These are phyloP conservation scores for Areca catechu DNA, from an alignment of 176 grass and related monocot genomes.

Conservation along the genomic window DNA sequence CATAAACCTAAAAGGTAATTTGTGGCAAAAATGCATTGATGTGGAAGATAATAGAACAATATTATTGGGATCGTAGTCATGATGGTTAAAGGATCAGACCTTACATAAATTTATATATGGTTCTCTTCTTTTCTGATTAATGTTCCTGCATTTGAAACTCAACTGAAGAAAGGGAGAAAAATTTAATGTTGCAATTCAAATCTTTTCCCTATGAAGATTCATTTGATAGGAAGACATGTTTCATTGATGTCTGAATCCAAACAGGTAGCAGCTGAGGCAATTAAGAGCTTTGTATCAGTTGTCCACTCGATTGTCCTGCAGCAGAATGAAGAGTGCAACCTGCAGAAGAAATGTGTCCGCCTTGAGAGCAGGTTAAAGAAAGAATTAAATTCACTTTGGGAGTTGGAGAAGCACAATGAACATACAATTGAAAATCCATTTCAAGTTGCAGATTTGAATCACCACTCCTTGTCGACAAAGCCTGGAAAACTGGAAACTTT, in stretches of 20 bases:
- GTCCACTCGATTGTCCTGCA: slow-evolving; percentile 67
- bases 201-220: too few species aligned
- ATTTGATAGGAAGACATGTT: not conserved
- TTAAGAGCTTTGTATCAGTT: slow-evolving; percentile 65
- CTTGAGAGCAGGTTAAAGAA: slow-evolving; percentile 62
- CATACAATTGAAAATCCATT: slow-evolving; percentile 24
- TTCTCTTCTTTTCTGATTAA: too few species aligned
- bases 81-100: too few species aligned
- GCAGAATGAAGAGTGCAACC: slow-evolving; percentile 57
- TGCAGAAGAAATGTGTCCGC: slow-evolving; percentile 62
- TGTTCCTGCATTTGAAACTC: too few species aligned
- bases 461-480: slow-evolving; percentile 30
- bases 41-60: too few species aligned
- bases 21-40: too few species aligned
- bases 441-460: slow-evolving; percentile 24
- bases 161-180: too few species aligned
- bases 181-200: too few species aligned
- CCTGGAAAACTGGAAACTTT: slow-evolving; percentile 52
- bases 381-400: slow-evolving; percentile 6
- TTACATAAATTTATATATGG: too few species aligned
- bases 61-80: too few species aligned
- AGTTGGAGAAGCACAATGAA: slow-evolving; percentile 18
- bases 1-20: too few species aligned
- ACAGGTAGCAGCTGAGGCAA: slow-evolving; percentile 77
- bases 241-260: slow-evolving; percentile 21